Evolutionary conservation across 106 monocot species (phyloP).

Genomic region (Hemerocallis citrina): DNA sequence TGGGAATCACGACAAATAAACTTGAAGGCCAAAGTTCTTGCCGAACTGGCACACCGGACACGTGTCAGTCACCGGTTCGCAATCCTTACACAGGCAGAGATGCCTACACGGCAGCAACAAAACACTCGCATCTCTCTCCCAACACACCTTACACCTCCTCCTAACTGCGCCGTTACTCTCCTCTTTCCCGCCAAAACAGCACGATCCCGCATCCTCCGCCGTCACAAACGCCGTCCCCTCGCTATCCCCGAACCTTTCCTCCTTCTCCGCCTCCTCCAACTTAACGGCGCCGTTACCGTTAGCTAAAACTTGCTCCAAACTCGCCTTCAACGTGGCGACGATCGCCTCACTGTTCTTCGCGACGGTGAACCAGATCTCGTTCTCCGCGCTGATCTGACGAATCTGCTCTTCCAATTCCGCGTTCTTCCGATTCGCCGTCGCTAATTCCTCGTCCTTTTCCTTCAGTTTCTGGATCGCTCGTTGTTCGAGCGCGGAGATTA

Average conservation of each 20-base stretch:
- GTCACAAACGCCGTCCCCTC: not conserved
- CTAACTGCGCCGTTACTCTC: not conserved
- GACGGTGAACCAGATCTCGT: slow-evolving; percentile 36
- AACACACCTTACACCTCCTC: not conserved
- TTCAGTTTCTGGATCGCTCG: slow-evolving; percentile 10
- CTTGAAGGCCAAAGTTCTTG: not conserved
- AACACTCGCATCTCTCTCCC: slow-evolving; percentile 2
- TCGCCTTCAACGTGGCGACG: slow-evolving; percentile 21
- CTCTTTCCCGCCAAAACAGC: not conserved
- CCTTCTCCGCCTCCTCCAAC: slow-evolving; percentile 3
- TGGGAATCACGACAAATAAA: not conserved
- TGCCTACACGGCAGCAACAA: slow-evolving; percentile 10
- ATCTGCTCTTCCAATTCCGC: slow-evolving; percentile 43
- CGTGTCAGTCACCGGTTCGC: slow-evolving; percentile 3
- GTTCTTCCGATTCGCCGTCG: slow-evolving; percentile 11
- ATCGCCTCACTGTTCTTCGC: slow-evolving; percentile 48
- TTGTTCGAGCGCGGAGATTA: slow-evolving; percentile 13
- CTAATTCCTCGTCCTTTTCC: slow-evolving; percentile 43
- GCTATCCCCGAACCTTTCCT: slow-evolving; percentile 30
- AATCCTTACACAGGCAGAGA: slow-evolving; percentile 7
- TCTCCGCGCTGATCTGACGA: slow-evolving; percentile 28
- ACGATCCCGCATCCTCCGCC: slow-evolving; percentile 22
- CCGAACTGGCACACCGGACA: not conserved
- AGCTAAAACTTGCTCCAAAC: slow-evolving; percentile 37
- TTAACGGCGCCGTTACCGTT: too few species aligned